Evolutionary conservation across 148 eudicot genomes (phyloP).

Genomic region (Vaccinium macrocarpon): DNA sequence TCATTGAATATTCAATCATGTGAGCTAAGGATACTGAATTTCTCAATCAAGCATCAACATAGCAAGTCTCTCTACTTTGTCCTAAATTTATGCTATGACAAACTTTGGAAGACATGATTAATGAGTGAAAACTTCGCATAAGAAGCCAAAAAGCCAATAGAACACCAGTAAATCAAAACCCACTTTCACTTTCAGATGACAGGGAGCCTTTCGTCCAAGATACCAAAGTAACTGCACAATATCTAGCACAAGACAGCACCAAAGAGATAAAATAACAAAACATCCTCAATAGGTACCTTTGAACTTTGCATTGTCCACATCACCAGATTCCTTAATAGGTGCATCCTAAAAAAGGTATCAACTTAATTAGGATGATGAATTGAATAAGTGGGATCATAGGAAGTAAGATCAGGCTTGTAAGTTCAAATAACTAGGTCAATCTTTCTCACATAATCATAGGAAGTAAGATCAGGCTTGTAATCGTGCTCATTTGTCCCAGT

Average conservation of each 20-base stretch:
- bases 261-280: background rate
- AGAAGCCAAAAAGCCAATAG: background rate
- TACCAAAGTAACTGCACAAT: background rate
- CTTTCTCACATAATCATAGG: conserved; percentile 91
- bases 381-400: background rate
- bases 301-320: conserved; percentile 81
- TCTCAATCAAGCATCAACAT: background rate
- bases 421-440: conserved; percentile 12
- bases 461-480: conserved; percentile 93
- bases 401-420: background rate
- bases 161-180: background rate
- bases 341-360: conserved; percentile 60
- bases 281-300: conserved; percentile 45
- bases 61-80: background rate
- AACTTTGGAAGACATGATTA: conserved; percentile 8
- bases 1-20: background rate
- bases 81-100: background rate
- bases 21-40: background rate
- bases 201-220: background rate
- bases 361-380: background rate
- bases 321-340: conserved; percentile 91
- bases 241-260: background rate
- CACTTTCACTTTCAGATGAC: background rate
- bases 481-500: conserved; percentile 65
- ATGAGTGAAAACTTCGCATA: background rate